phyloP scores from a whole-genome alignment of 1,139 yeast species.

The Saccharomycopsis phalli region DNA sequence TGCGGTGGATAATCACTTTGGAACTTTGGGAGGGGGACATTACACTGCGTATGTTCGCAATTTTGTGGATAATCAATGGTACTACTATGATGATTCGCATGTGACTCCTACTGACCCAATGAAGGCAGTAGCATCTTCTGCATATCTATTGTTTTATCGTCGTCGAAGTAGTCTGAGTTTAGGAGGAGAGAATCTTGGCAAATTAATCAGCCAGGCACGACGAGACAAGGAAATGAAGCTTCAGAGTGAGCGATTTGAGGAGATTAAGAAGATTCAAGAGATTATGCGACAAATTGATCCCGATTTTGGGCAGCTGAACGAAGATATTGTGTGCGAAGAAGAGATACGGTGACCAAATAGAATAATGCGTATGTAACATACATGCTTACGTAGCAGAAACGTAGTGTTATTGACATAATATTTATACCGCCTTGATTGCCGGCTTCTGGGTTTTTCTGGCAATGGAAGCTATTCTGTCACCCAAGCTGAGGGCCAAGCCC shows the following conservation, averaged over 20 bases:
- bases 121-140: constrained; percentile 67
- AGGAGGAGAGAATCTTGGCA: constrained; percentile 27
- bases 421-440: constrained; percentile 1
- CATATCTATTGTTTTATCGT: constrained; percentile 79
- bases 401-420: too few species aligned
- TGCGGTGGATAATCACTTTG: constrained; percentile 93
- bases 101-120: constrained; percentile 57
- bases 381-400: too few species aligned
- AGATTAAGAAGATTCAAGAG: constrained; percentile 8
- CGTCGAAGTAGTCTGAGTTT: constrained; percentile 32
- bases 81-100: constrained; percentile 79
- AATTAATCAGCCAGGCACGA: constrained; percentile 28
- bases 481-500: constrained; percentile 90
- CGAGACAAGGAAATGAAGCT: constrained; percentile 23
- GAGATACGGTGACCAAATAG: too few species aligned
- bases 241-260: constrained; percentile 5
- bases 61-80: constrained; percentile 73
- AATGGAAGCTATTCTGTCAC: constrained; percentile 83
- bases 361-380: too few species aligned
- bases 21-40: constrained; percentile 97
- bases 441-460: constrained; percentile 40
- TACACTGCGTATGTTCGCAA: constrained; percentile 87
- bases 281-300: constrained; percentile 8
- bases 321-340: too few species aligned
- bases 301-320: too few species aligned